Percentiles rank a stretch among this genome's conserved stretches.
phyloP scores from a whole-genome alignment of 345 rosid genomes.

The Schrenkiella parvula region DNA sequence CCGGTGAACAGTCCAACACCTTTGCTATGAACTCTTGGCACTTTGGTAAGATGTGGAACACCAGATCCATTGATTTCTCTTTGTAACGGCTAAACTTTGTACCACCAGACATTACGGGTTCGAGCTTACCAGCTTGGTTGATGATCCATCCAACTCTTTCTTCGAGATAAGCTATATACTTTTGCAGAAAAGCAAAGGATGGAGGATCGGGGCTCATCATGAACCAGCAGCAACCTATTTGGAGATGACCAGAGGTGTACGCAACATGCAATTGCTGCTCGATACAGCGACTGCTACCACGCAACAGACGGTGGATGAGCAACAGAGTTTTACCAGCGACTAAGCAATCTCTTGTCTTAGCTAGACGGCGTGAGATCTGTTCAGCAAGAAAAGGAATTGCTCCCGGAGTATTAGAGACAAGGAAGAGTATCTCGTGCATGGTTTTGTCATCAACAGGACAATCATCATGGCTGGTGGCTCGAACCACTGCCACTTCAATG shows the following conservation, averaged over 20 bases:
- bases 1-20: slow-evolving; percentile 57
- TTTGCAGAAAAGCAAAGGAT: slow-evolving; percentile 44
- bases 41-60: slow-evolving; percentile 60
- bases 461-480: slow-evolving; percentile 71
- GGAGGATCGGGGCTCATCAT: slow-evolving; percentile 22
- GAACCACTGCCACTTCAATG: slow-evolving; percentile 69
- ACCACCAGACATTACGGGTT: slow-evolving; percentile 49
- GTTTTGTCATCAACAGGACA: slow-evolving; percentile 61
- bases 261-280: slow-evolving; percentile 63
- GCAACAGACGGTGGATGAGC: slow-evolving; percentile 73
- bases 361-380: slow-evolving; percentile 67
- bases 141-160: slow-evolving; percentile 81
- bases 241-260: slow-evolving; percentile 67
- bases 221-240: slow-evolving; percentile 46
- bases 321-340: slow-evolving; percentile 78
- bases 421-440: slow-evolving; percentile 82
- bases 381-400: slow-evolving; percentile 76
- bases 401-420: slow-evolving; percentile 59
- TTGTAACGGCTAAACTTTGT: slow-evolving; percentile 40
- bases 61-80: slow-evolving; percentile 49
- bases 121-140: slow-evolving; percentile 82
- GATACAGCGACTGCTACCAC: slow-evolving; percentile 72
- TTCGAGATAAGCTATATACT: slow-evolving; percentile 64
- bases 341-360: slow-evolving; percentile 55
- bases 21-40: slow-evolving; percentile 58